These are phyloP conservation scores for Colletotrichum viniferum DNA, from an alignment of 2,329 filamentous ascomycete genomes.

Conservation along the genomic window DNA sequence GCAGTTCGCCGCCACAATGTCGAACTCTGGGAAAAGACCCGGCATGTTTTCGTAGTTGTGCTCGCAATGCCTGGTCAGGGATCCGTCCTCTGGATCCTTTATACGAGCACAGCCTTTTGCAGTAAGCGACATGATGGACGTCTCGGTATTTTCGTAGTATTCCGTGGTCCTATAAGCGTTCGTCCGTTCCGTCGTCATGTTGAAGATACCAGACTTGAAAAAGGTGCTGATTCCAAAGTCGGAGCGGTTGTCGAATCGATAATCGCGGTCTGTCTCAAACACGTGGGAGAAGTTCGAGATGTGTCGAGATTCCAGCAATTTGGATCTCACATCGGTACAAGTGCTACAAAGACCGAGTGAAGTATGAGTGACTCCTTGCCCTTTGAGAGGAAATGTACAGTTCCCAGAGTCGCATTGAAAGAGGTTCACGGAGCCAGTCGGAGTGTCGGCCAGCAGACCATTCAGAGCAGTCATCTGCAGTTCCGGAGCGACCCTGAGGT, in stretches of 20 bases:
- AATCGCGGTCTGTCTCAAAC: background rate
- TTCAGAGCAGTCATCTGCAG: background rate
- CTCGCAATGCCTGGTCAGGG: background rate
- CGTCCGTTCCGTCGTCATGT: background rate
- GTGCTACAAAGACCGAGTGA: background rate
- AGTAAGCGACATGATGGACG: background rate
- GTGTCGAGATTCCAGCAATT: background rate
- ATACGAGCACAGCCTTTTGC: background rate
- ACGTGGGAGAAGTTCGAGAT: background rate
- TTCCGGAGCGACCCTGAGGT: background rate
- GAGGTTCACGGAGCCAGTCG: background rate
- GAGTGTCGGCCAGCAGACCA: background rate
- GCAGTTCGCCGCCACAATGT: background rate
- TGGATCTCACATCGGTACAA: background rate
- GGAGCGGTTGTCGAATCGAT: background rate
- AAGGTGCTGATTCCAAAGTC: background rate
- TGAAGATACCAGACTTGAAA: background rate
- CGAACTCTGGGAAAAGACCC: background rate
- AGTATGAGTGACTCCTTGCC: fast-evolving
- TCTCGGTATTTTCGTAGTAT: background rate
- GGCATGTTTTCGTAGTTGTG: background rate
- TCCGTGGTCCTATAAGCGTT: background rate
- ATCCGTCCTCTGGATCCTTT: background rate
- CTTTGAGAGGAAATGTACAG: background rate
- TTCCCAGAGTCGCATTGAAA: background rate